A percentile compares a stretch with the other conserved stretches of the same genome.
Evolutionary conservation across 805 yeast species (phyloP).

Genomic region (Cyberlindnera petersonii): DNA sequence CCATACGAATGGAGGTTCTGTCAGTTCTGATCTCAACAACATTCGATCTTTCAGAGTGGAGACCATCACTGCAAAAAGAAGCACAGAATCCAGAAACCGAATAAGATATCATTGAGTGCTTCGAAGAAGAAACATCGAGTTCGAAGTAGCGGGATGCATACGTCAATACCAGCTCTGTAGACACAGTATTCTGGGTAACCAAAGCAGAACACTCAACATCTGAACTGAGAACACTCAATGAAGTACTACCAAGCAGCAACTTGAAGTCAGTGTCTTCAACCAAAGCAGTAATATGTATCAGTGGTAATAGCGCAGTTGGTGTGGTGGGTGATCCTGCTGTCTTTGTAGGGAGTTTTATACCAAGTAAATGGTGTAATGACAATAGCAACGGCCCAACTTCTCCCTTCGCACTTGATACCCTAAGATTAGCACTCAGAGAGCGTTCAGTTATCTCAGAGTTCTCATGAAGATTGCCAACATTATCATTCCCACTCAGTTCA

Average conservation of each 20-base stretch:
- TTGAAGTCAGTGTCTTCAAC: conserved; percentile 14
- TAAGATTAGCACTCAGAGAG: conserved; percentile 3
- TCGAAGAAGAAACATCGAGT: conserved; percentile 10
- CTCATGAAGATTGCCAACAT: neutral
- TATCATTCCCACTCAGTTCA: conserved; percentile 20
- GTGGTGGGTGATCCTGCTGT: neutral
- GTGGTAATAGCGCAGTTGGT: neutral
- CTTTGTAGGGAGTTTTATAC: conserved; percentile 1
- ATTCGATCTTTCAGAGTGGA: conserved; percentile 4
- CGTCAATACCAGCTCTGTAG: neutral
- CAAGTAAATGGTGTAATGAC: conserved; percentile 4
- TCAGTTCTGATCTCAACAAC: conserved; percentile 4
- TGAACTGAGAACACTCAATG: conserved; percentile 8
- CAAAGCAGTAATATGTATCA: conserved; percentile 5
- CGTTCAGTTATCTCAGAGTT: neutral
- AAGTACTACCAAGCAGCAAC: conserved; percentile 6
- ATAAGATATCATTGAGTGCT: conserved; percentile 12
- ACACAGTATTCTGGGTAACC: neutral
- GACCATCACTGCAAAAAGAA: conserved; percentile 2
- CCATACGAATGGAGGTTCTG: conserved; percentile 8
- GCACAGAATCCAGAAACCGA: conserved; percentile 10
- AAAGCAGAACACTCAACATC: conserved; percentile 8
- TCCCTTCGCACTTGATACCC: conserved; percentile 8
- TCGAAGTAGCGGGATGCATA: conserved; percentile 16
- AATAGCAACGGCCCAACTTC: conserved; percentile 7